Evolutionary conservation across 352 stramenopile genomes (phyloP).

Genomic region (Phytophthora multivora): DNA sequence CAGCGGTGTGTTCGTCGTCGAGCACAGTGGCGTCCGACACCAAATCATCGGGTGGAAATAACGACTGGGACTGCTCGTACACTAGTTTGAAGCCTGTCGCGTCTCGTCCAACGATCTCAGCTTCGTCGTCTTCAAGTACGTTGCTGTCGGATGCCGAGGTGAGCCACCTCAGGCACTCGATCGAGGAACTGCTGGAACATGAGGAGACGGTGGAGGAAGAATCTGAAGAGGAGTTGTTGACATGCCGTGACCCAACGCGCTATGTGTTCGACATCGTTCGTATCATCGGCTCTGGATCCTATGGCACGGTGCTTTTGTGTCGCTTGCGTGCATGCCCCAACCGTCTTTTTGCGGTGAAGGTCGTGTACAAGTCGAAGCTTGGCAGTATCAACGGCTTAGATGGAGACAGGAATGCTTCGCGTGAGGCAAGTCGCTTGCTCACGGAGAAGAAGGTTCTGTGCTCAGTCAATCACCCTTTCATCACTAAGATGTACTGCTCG

Average conservation of each 20-base stretch:
- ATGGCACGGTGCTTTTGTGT: constrained; percentile 76
- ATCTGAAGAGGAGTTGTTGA: constrained; percentile 16
- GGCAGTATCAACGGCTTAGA: constrained; percentile 28
- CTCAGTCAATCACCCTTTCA: constrained; percentile 96
- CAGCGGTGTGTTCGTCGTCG: not conserved
- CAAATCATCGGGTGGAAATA: constrained; percentile 13
- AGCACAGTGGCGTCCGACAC: constrained; percentile 12
- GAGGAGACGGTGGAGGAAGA: constrained; percentile 31
- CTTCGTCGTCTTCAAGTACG: constrained; percentile 57
- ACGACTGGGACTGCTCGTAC: constrained; percentile 51
- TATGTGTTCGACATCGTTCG: constrained; percentile 74
- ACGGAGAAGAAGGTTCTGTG: constrained; percentile 98
- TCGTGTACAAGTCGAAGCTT: constrained; percentile 80
- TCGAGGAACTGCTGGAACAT: constrained; percentile 35
- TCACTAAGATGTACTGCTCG: constrained; percentile 96
- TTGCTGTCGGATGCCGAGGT: constrained; percentile 47
- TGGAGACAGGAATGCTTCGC: constrained; percentile 34
- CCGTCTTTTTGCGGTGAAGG: constrained; percentile 72
- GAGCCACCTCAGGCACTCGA: constrained; percentile 25
- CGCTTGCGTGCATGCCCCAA: constrained; percentile 46
- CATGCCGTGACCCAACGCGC: constrained; percentile 21
- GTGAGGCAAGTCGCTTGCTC: constrained; percentile 81
- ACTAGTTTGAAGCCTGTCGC: constrained; percentile 16
- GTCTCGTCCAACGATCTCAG: constrained; percentile 37
- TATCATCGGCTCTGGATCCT: constrained; percentile 79